These are phyloP conservation scores for Phoma herbarum DNA, from an alignment of 2,329 filamentous ascomycete genomes.

Conservation along the genomic window DNA sequence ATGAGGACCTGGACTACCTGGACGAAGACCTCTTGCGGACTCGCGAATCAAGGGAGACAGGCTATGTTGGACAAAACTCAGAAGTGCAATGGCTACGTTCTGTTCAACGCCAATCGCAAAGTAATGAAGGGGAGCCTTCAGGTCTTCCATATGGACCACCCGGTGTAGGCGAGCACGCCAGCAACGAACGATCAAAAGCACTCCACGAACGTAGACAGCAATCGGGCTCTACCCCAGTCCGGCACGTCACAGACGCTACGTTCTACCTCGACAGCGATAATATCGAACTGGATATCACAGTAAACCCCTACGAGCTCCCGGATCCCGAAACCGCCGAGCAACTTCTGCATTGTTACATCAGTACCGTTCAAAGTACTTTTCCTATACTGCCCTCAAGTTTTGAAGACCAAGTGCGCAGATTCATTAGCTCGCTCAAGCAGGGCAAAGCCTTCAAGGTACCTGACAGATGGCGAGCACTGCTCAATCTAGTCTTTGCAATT, in stretches of 20 bases:
- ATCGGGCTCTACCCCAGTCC: slow-evolving; percentile 17
- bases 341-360: slow-evolving; percentile 49
- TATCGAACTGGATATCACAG: slow-evolving; percentile 35
- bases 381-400: slow-evolving; percentile 42
- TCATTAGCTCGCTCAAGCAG: slow-evolving; percentile 20
- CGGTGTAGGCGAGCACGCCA: slow-evolving; percentile 22
- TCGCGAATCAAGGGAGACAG: slow-evolving; percentile 42
- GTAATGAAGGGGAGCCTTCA: slow-evolving; percentile 14
- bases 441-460: slow-evolving; percentile 23
- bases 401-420: slow-evolving; percentile 31
- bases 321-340: slow-evolving; percentile 40
- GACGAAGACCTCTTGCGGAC: slow-evolving; percentile 44
- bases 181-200: slow-evolving; percentile 27
- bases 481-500: slow-evolving; percentile 56
- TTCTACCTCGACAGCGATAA: slow-evolving; percentile 50
- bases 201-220: slow-evolving; percentile 29
- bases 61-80: slow-evolving; percentile 47
- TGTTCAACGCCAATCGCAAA: slow-evolving; percentile 35
- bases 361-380: slow-evolving; percentile 47
- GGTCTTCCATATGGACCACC: slow-evolving; percentile 32
- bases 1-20: slow-evolving; percentile 41
- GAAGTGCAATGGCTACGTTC: slow-evolving; percentile 48
- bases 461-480: slow-evolving; percentile 47
- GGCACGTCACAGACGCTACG: slow-evolving; percentile 36
- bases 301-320: slow-evolving; percentile 46